A percentile compares a stretch with the other conserved stretches of the same genome.
phyloP scores from a whole-genome alignment of 148 eudicot species.

The Rhododendron ovatum region DNA sequence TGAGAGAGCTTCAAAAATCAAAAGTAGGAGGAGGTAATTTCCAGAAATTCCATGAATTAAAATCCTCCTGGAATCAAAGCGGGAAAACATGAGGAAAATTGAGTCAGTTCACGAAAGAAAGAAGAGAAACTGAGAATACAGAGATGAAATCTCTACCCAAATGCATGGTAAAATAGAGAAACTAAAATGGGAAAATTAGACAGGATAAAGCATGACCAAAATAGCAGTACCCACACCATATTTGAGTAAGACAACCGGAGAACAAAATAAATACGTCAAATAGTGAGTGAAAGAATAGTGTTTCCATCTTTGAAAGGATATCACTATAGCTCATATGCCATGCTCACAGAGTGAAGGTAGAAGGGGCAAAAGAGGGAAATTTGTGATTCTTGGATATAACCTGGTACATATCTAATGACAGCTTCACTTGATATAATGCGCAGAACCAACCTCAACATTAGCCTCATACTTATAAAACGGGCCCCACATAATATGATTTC shows the following conservation, averaged over 20 bases:
- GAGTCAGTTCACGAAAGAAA: neutral
- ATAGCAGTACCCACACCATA: neutral
- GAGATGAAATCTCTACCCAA: neutral
- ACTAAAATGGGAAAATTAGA: neutral
- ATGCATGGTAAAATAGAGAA: neutral
- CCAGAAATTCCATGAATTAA: slow-evolving; percentile 91
- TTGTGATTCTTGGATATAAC: neutral
- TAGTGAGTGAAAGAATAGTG: neutral
- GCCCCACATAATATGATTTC: neutral
- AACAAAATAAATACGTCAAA: neutral
- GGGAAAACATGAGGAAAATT: slow-evolving; percentile 3
- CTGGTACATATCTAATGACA: neutral
- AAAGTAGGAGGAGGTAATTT: slow-evolving; percentile 59
- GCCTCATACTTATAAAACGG: neutral
- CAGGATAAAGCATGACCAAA: neutral
- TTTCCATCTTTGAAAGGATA: neutral
- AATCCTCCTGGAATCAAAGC: slow-evolving; percentile 64
- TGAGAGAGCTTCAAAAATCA: slow-evolving; percentile 21
- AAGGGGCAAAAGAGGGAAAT: neutral
- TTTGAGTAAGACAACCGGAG: neutral
- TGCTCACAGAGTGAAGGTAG: neutral
- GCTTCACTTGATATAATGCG: neutral
- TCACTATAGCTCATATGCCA: neutral
- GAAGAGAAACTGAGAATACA: neutral
- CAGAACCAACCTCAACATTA: neutral